Evolutionary conservation across 768 basidiomycete genomes (phyloP).

Genomic region (Tubosaeta brunneosetosa): DNA sequence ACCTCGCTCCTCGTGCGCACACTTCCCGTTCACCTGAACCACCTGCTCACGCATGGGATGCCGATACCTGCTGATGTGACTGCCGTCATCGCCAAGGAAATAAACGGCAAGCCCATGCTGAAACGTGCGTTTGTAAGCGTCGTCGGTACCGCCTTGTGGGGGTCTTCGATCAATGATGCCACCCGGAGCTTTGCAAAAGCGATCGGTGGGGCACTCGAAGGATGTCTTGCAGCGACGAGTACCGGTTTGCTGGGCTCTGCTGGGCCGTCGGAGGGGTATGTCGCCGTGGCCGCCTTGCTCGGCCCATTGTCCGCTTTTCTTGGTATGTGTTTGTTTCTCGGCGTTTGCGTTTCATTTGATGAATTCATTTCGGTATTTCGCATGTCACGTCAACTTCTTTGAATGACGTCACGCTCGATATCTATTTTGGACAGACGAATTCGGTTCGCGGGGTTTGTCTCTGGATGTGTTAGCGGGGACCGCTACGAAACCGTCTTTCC

Average conservation of each 20-base stretch:
- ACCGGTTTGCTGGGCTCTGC: constrained; percentile 55
- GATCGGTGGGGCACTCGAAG: constrained; percentile 61
- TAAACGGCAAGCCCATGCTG: constrained; percentile 59
- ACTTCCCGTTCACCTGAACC: constrained; percentile 55
- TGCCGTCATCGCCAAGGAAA: constrained; percentile 61
- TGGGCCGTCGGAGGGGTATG: constrained; percentile 82
- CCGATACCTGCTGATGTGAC: constrained; percentile 42
- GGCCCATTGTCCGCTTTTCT: constrained; percentile 53
- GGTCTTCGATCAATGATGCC: constrained; percentile 35
- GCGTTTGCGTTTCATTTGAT: constrained; percentile 6
- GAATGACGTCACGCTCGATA: not conserved
- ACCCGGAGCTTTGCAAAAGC: constrained; percentile 49
- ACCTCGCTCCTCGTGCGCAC: constrained; percentile 49
- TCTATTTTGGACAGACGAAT: constrained; percentile 34
- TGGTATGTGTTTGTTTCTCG: constrained; percentile 35
- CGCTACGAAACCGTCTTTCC: constrained; percentile 72
- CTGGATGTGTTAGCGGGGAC: constrained; percentile 45
- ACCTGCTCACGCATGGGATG: constrained; percentile 42
- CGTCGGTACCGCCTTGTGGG: constrained; percentile 59
- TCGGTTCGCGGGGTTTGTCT: constrained; percentile 44
- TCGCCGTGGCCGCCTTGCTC: constrained; percentile 64
- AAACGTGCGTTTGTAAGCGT: constrained; percentile 61
- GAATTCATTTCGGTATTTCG: constrained; percentile 1
- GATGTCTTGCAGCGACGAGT: constrained; percentile 59
- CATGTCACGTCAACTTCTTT: not conserved